Base-by-base conservation (phyloP, 116 monocot genomes). In the Papilionanthe hybrid region DNA sequence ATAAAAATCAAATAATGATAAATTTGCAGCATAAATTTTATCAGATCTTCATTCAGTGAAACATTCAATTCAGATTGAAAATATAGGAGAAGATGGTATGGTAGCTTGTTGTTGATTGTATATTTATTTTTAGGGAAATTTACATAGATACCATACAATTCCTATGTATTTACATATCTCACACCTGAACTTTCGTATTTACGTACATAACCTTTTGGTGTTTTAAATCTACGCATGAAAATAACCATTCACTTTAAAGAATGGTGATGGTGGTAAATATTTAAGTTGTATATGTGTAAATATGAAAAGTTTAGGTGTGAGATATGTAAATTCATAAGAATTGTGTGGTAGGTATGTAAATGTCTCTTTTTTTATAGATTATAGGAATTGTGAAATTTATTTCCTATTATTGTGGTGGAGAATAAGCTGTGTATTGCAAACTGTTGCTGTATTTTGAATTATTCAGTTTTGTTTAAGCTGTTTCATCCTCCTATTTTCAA, bases 1-100 rank as follows among this genome's bases (percentile, higher is more conserved):
- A 48, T 27, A 32, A 42, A 22, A 23, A 63, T 72, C 32, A 87
- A 85, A 72, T 79, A 78, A 69, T 37, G 63, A 80, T 76, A 55
- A 9, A 12, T 68, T 81, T 82, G 72, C 75, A n/a, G 86, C 49
- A 55, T 84, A 60, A 75, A 63, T 37, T 11, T 53, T 12, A 37
- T 20, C 50, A 48, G 69, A 77, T 77, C 27, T 29, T 67, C 50
- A 1, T 27, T 78, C 56, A 23, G 0, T 8, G 43, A n/a, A 73
- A 44, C 5, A 73, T 73, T 73, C 44, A 43, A 44, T 73, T 42
- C 44, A 76, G 7, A 63, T 72, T 77, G 55, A 60, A 22, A 32
- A 45, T 17, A 77, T 5, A 42, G 19, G 42, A 45, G 50, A 28
- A 42, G 56, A 71, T 79, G 75, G 68, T 75, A 71, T 79, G 75